Evolutionary conservation across 2,329 filamentous ascomycete genomes (phyloP).

Genomic region (Trichoderma pleuroti): DNA sequence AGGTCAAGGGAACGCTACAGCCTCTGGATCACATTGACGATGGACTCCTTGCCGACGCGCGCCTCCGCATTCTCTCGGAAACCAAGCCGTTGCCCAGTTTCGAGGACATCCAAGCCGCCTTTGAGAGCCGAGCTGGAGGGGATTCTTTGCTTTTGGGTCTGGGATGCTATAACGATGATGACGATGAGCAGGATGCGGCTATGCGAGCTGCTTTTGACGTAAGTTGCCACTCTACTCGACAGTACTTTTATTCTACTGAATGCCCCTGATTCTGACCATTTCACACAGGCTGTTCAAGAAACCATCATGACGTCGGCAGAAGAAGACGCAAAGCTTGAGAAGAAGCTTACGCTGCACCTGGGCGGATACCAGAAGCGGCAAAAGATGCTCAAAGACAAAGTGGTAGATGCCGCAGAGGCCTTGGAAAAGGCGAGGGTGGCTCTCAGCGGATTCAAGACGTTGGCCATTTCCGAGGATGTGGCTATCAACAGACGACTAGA

Average conservation of each 20-base stretch:
- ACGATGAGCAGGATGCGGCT: slow-evolving; percentile 61
- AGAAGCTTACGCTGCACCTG: slow-evolving; percentile 82
- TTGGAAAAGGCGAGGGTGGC: slow-evolving; percentile 70
- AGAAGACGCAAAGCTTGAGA: slow-evolving; percentile 82
- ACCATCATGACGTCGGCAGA: slow-evolving; percentile 71
- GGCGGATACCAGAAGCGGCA: slow-evolving; percentile 88
- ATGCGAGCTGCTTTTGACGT: slow-evolving; percentile 73
- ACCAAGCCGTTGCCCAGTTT: slow-evolving; percentile 48
- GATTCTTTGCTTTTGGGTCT: slow-evolving; percentile 70
- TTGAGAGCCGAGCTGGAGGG: slow-evolving; percentile 49
- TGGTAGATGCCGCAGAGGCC: slow-evolving; percentile 68
- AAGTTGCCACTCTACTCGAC: slow-evolving; percentile 32
- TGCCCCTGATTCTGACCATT: neutral
- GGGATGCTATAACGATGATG: slow-evolving; percentile 73
- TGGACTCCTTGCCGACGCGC: slow-evolving; percentile 67
- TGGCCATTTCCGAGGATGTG: slow-evolving; percentile 76
- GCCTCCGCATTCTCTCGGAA: slow-evolving; percentile 72
- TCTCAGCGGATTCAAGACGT: slow-evolving; percentile 68
- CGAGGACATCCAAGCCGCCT: slow-evolving; percentile 51
- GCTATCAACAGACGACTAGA: slow-evolving; percentile 70
- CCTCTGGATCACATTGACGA: slow-evolving; percentile 66
- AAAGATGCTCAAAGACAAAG: slow-evolving; percentile 76
- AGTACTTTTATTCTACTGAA: neutral
- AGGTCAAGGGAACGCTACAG: slow-evolving; percentile 59
- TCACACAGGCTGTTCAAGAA: slow-evolving; percentile 62